Base-by-base conservation (phyloP, 139 green algal genomes). In the Volvox reticuliferus region DNA sequence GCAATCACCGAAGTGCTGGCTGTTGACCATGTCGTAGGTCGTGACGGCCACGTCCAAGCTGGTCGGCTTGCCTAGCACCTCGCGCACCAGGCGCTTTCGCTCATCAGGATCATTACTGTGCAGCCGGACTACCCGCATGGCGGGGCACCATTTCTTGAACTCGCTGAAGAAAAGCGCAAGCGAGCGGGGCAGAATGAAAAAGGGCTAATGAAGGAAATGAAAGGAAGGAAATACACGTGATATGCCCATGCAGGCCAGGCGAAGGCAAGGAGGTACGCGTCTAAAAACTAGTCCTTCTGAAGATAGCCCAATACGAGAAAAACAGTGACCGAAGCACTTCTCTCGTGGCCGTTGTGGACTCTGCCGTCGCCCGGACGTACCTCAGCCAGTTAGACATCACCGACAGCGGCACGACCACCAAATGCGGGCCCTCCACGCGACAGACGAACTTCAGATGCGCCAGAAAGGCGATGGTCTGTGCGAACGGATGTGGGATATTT, bases 341-440 rank as follows among this genome's bases (percentile, higher is more conserved):
- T 9, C 44, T 55, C 9, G 44, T 9, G 44, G 44, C 9, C 9
- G 44, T 9, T 14, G 44, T 55, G 44, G 9, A 55, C 9, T 55
- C 44, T 55, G 44, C 44, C 44, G 44, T 55, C 9, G 44, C 44
- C 44, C 9, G 44, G 44, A 55, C 44, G 9, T 44, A 89, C 85
- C 85, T 93, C 89, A 97, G 96, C 97, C 97, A 99, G 93, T 98
- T 98, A 86, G 94, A 92, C 32, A 99, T 83, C 12, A 97, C 98
- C 22, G 95, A 98, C 13, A 99, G 94, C 26, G 97, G 97, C 73
- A 99, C 97, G 24, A 99, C 95, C 61, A 99, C 93, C 79, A 99
- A 93, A 92, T 98, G 98, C 30, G 97, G 97, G 16, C 97, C 97
- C 44, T 82, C 76, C 28, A 98, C 93, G 24, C 83, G 50, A 44